Percentiles rank a stretch among this genome's conserved stretches.
phyloP scores from a whole-genome alignment of 2,329 filamentous ascomycete species.

The Dothideomycetidae sp. region DNA sequence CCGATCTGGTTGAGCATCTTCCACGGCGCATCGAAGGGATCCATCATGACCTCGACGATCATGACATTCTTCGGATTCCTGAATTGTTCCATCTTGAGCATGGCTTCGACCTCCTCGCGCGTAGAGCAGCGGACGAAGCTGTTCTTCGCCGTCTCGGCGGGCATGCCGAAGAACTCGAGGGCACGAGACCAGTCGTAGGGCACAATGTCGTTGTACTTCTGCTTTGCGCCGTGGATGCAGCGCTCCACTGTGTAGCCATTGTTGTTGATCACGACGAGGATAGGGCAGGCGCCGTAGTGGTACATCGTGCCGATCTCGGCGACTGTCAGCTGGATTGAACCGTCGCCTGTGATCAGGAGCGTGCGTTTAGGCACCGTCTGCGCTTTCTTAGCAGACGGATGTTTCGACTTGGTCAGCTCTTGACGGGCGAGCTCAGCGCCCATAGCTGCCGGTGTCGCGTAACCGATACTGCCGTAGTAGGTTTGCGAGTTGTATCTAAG shows the following conservation, averaged over 20 bases:
- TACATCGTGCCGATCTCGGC: conserved; percentile 54
- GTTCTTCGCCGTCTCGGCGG: conserved; percentile 14
- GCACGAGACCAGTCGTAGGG: conserved; percentile 27
- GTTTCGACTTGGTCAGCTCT: conserved; percentile 27
- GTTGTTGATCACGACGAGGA: conserved; percentile 44
- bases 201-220: conserved; percentile 40
- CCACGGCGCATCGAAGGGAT: conserved; percentile 28
- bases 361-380: conserved; percentile 29
- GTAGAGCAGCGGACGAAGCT: conserved; percentile 26
- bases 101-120: conserved; percentile 25
- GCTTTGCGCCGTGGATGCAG: conserved; percentile 40
- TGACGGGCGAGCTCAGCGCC: conserved; percentile 34
- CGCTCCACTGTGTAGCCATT: conserved; percentile 46
- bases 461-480: conserved; percentile 33
- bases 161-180: conserved; percentile 28
- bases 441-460: conserved; percentile 28
- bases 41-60: conserved; percentile 30
- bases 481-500: conserved; percentile 26
- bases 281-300: conserved; percentile 34
- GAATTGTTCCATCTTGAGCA: conserved; percentile 21
- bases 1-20: conserved; percentile 23
- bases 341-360: conserved; percentile 49
- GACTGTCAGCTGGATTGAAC: conserved; percentile 46
- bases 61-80: conserved; percentile 22
- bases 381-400: conserved; percentile 37